These are phyloP conservation scores for Clarireedia paspali DNA, from an alignment of 2,329 filamentous ascomycete species.

Conservation along the genomic window DNA sequence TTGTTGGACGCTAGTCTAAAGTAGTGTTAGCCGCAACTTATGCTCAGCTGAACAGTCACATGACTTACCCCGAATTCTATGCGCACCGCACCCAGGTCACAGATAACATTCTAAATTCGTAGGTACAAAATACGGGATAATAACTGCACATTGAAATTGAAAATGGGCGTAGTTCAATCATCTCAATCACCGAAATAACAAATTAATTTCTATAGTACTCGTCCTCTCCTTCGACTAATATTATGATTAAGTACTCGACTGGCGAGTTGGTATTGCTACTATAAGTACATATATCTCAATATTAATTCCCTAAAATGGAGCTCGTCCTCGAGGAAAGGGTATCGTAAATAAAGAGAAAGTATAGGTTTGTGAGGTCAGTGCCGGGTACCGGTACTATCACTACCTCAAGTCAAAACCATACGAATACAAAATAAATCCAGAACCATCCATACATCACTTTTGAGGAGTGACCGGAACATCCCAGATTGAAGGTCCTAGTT, in stretches of 20 bases:
- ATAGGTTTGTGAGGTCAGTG: not conserved
- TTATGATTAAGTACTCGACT: not conserved
- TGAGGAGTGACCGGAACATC: conserved; percentile 31
- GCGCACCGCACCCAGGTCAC: no score
- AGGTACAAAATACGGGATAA: no score
- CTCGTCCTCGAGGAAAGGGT: conserved; percentile 5
- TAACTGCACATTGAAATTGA: no score
- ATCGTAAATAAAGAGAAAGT: conserved; percentile 10
- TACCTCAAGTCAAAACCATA: not conserved
- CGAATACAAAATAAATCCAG: not conserved
- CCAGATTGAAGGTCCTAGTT: conserved; percentile 24
- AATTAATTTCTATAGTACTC: not conserved
- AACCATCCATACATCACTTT: conserved; percentile 4
- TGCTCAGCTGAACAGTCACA: not conserved
- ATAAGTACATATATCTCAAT: not conserved
- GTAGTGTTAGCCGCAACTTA: not conserved
- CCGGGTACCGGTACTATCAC: not conserved
- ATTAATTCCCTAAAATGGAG: not conserved
- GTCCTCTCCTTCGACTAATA: not conserved
- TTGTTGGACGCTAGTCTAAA: not conserved
- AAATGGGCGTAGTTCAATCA: no score
- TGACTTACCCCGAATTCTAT: not conserved
- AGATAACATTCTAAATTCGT: no score
- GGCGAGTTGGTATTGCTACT: no score
- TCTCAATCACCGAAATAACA: no score